phyloP scores from a whole-genome alignment of 805 yeast species.

The Suhomyces emberorum region DNA sequence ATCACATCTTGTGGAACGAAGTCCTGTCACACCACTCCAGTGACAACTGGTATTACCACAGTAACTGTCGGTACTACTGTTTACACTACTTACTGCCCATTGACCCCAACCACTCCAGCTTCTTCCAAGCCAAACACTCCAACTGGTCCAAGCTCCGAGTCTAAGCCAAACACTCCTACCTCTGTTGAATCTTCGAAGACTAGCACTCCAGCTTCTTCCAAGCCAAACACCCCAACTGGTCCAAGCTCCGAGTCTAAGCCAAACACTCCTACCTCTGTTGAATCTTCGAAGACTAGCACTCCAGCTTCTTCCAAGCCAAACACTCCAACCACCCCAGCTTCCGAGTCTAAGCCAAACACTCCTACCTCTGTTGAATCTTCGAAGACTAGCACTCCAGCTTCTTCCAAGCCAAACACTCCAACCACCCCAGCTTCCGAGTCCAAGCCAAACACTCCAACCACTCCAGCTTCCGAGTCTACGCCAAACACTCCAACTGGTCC shows the following conservation, averaged over 20 bases:
- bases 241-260: slow-evolving; percentile 1
- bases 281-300: background rate
- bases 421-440: slow-evolving; percentile 3
- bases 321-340: background rate
- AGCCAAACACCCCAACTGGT: background rate
- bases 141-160: background rate
- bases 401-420: slow-evolving; percentile 2
- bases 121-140: background rate
- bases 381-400: slow-evolving; percentile 2
- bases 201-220: background rate
- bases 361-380: background rate
- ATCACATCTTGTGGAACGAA: slow-evolving; percentile 32
- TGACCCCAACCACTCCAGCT: slow-evolving; percentile 9
- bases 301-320: background rate
- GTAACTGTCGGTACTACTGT: slow-evolving; percentile 27
- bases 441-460: slow-evolving; percentile 2
- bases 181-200: too few relatives aligned
- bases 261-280: background rate
- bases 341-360: background rate
- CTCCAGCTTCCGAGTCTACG: background rate
- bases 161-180: background rate
- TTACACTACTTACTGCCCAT: slow-evolving; percentile 34
- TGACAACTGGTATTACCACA: slow-evolving; percentile 37
- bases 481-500: slow-evolving; percentile 1
- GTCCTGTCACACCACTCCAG: slow-evolving; percentile 19